Evolutionary conservation across 2,329 filamentous ascomycete genomes (phyloP).

Genomic region (Pseudogymnoascus sp.): DNA sequence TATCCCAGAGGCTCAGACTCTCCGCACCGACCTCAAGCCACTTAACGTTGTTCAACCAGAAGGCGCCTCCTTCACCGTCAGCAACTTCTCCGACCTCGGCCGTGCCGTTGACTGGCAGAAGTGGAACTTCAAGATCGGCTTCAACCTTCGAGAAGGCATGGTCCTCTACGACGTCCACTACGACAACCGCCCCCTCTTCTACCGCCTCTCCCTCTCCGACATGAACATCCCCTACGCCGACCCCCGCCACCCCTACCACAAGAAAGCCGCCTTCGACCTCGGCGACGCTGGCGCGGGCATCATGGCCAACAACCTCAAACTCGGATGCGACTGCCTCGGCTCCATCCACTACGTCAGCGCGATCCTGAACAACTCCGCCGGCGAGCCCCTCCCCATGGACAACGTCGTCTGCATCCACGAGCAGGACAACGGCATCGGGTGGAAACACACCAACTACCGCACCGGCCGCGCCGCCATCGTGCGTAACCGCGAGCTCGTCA

Average conservation of each 20-base stretch:
- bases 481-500: constrained; percentile 54
- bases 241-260: constrained; percentile 58
- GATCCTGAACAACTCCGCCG: constrained; percentile 50
- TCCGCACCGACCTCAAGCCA: constrained; percentile 54
- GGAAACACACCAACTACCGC: constrained; percentile 64
- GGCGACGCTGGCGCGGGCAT: constrained; percentile 58
- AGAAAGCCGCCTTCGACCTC: constrained; percentile 62
- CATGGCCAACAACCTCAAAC: constrained; percentile 59
- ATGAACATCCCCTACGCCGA: constrained; percentile 54
- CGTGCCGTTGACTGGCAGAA: constrained; percentile 57
- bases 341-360: constrained; percentile 59
- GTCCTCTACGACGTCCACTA: constrained; percentile 59
- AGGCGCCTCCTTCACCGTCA: constrained; percentile 51
- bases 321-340: constrained; percentile 63
- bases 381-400: constrained; percentile 48
- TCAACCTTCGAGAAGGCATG: constrained; percentile 56
- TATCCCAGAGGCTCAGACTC: constrained; percentile 50
- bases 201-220: constrained; percentile 56
- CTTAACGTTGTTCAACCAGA: constrained; percentile 56
- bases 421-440: constrained; percentile 57
- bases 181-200: constrained; percentile 55
- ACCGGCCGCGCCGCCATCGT: constrained; percentile 54
- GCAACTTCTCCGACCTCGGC: constrained; percentile 41
- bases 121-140: constrained; percentile 52
- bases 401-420: constrained; percentile 64